A percentile compares a stretch with the other conserved stretches of the same genome.
Conservation (phyloP, 306 rosid species). For the Hippophae rhamnoides region DNA sequence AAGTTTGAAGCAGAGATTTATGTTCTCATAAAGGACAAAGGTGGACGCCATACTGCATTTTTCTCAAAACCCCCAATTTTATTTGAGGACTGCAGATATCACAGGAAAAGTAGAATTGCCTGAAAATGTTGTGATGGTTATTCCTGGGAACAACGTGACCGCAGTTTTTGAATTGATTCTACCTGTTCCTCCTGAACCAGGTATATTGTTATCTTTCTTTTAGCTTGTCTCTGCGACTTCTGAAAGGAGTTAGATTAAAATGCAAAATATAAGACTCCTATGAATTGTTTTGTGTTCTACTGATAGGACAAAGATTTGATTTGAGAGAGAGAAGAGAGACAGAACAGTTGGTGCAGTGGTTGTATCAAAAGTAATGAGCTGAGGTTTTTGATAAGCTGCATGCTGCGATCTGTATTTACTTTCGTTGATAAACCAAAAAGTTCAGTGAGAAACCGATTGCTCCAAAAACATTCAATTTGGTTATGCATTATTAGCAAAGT, state of each 20-base stretch:
- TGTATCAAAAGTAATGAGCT: conserved; percentile 76
- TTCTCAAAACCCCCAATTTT: conserved; percentile 95
- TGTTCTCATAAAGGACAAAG: conserved; percentile 94
- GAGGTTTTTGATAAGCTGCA: conserved; percentile 7
- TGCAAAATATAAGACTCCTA: too few species aligned
- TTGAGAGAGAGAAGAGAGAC: conserved; percentile 76
- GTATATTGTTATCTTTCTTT: conserved; percentile 24
- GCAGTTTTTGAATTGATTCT: conserved; percentile 74
- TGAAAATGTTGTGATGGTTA: conserved; percentile 83
- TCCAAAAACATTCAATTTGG: conserved; percentile 24
- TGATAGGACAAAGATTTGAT: conserved; percentile 95
- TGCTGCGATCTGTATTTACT: neutral
- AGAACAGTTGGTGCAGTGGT: conserved; percentile 99
- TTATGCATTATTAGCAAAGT: conserved; percentile 2
- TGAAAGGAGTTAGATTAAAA: too few species aligned
- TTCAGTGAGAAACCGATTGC: neutral
- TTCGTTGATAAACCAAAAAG: conserved; percentile 8
- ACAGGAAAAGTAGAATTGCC: conserved; percentile 95
- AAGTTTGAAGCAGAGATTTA: conserved; percentile 95
- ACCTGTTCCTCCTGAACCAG: conserved; percentile 89
- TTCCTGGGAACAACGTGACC: conserved; percentile 96
- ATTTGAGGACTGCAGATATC: conserved; percentile 92
- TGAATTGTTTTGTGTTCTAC: neutral
- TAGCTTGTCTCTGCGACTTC: neutral
- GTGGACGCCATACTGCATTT: conserved; percentile 96